Evolutionary conservation across 164 flowering plant species (phyloP), one percentile per base, ranked within the genome.

Genomic region (Annona cherimola): DNA sequence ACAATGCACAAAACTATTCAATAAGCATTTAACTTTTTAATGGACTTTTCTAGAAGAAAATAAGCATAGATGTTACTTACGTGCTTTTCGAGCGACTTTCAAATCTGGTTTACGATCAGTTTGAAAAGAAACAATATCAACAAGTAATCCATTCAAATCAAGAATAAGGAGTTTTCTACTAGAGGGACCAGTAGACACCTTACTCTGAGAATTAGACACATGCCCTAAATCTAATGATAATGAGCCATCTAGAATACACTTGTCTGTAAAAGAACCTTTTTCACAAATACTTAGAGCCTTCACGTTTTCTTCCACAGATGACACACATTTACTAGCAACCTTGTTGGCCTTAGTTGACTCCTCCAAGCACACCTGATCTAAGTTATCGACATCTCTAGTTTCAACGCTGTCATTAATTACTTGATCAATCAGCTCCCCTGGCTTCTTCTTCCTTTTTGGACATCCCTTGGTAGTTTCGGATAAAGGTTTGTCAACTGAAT

Each of bases 61-160:
- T 5, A 59, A 67, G 18, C 26, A 46, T 19, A 35, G 45, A 45
- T 4, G 67, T 69, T 18, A 74, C 69, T 67, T 69, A 95, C 99
- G 77, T 80, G 89, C 87, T 71, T 84, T 83, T 71, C 83, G 74
- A 14, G 79, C 70, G 61, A 94, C 82, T 40, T 7, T 75, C 46
- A 18, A 71, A 69, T 90, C 91, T 42, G 87, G 75, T 75, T 69
- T 83, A 63, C 42, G 77, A 26, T 75, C 83, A 76, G 76, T 93
- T 70, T 77, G 73, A 62, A 69, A 79, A 62, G 77, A 75, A 61
- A 88, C 87, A 61, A 92, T 82, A 80, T 91, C 91, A 4, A 84
- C 98, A 69, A 93, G 93, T 68, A 95, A 55, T 18, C 99, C 99
- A 84, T 95, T 95, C 19, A 95, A 68, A 84, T 95, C 98, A 76